Base-by-base conservation (phyloP, 2,329 filamentous ascomycete species). In the Cladosporium phlei region DNA sequence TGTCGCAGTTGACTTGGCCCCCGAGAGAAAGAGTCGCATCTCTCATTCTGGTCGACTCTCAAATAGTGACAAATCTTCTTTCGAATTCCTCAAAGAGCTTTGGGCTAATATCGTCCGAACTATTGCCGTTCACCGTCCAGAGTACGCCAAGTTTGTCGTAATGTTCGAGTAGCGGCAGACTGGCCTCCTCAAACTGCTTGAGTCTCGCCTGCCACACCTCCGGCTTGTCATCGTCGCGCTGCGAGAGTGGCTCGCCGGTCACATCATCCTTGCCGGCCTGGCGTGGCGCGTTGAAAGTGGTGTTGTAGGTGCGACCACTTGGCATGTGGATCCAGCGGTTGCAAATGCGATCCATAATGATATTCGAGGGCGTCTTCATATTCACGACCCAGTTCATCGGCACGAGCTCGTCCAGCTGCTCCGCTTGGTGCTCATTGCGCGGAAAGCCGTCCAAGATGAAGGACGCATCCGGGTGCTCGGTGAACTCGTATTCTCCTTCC, bases 401-500 rank as follows among this genome's bases (percentile, higher is more conserved):
- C 24, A 97, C 79, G 25, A 96, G 76, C 35, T 73, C 71, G 63
- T 95, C 89, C 38, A 97, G 78, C 48, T 83, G 83, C 32, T 71
- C 66, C 21, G 90, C 93, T 69, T 98, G 93, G 3, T 73, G 64
- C 1, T 86, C 85, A 5, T 88, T 98, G 55, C 93, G 85, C 2
- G 93, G 93, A 68, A 97, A 98, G 12, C 93, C 93, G 65, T 98
- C 93, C 44, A 98, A 84, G 54, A 98, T 86, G 66, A 96, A 97
- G 1, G 89, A 95, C 7, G 89, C 88, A 1, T 80, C 73, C 0
- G 89, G 86, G 52, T 85, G 77, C 32, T 93, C 78, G 38, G 83
- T 71, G 59, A 71, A 74, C 22, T 63, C 65, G 61, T 71, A 75
- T 24, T 72, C 58, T 25, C 54, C 49, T 5, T 65, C 56, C 21